Conservation (phyloP, 1,284 basidiomycete species). For the Austropuccinia psidii region DNA sequence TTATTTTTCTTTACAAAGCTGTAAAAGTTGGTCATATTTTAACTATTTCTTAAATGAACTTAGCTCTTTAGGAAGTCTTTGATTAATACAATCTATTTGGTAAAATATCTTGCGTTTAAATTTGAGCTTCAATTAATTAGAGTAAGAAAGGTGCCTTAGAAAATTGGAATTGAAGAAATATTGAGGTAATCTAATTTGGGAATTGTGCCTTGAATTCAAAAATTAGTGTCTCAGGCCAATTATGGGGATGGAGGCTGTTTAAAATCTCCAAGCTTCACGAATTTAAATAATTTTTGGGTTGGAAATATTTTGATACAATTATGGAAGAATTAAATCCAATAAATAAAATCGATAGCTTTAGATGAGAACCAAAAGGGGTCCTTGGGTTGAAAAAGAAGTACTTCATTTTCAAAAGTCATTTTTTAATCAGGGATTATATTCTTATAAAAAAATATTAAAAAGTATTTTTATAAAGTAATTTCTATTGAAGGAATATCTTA, state of each 20-base stretch:
- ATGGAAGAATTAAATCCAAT: conserved; percentile 10
- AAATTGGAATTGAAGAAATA: not conserved
- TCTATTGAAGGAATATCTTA: conserved; percentile 24
- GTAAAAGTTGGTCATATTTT: not conserved
- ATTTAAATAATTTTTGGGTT: not conserved
- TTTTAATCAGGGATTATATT: conserved; percentile 17
- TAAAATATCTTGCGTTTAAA: not conserved
- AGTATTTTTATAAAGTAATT: conserved; percentile 1
- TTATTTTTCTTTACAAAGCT: not conserved
- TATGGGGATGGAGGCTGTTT: not conserved
- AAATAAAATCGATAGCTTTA: conserved; percentile 9
- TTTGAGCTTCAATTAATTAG: not conserved
- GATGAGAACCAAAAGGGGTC: conserved; percentile 9
- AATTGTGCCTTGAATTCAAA: not conserved
- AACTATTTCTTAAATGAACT: not conserved
- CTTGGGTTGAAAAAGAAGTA: not conserved
- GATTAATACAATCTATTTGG: not conserved
- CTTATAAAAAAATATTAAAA: conserved; percentile 10
- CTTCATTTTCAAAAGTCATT: not conserved
- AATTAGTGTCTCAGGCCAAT: not conserved
- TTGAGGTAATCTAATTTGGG: conserved; percentile 14
- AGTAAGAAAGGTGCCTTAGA: not conserved
- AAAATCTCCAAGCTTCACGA: not conserved
- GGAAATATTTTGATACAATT: not conserved
- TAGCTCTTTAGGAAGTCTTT: not conserved